Base-by-base conservation (phyloP, 148 eudicot species). In the Bassia scoparia region DNA sequence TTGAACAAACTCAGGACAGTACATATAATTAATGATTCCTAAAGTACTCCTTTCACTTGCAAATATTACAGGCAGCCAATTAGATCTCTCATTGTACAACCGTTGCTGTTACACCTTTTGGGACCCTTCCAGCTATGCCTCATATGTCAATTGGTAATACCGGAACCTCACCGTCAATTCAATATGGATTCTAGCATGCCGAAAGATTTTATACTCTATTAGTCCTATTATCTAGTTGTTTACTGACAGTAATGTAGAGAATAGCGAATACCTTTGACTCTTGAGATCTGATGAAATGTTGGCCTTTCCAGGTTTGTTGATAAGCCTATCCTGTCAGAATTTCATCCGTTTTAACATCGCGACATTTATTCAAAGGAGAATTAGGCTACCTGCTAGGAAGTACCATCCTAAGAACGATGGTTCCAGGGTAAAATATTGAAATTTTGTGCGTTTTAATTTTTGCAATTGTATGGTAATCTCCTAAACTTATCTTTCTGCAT, bases 111-210 rank as follows among this genome's bases (percentile, higher is more conserved):
- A 79, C 88, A 73, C 99, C 99, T 38, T 95, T 95, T 85, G 99
- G 99, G 73, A 88, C 86, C 67, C 84, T 95, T 70, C 99, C 99
- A 63, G 87, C 97, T 37, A 83, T 89, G 89, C 99, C 99, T 62
- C 92, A 88, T 70, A 90, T 95, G 84, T 92, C 97, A 70, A 87
- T 92, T 83, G 96, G 92, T 31, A 92, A 86, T 74, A 72, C 80
- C n/a, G 96, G 99, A 72, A 77, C 90, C 69, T 84, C 97, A 75
- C 87, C 93, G 68, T 84, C 96, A 64, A 80, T 95, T 77, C 99
- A 95, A 74, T 95, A 91, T 85, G 99, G 99, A 80, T 74, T 88
- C 97, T 68, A 91, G 87, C 82, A 81, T 95, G 88, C 99, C 99
- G 38, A 84, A 84, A 84, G 61, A 59, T 77, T 53, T 54, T 21